A percentile compares a stretch with the other conserved stretches of the same genome.
phyloP scores from a whole-genome alignment of 129 eudicot species.

The Helichrysum umbraculigerum region DNA sequence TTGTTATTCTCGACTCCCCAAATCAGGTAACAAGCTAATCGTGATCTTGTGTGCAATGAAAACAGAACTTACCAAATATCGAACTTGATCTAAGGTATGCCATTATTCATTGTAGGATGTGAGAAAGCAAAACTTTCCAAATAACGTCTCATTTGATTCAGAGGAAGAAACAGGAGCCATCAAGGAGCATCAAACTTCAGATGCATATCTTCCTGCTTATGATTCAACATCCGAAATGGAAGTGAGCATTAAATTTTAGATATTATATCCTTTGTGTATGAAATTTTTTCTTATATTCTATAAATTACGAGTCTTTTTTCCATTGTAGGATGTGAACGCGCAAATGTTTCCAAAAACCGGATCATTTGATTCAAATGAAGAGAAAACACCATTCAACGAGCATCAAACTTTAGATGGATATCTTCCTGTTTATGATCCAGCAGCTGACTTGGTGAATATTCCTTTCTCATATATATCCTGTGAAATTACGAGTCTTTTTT shows the following conservation, averaged over 20 bases:
- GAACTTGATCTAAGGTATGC: neutral
- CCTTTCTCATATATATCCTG: neutral
- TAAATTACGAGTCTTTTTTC: neutral
- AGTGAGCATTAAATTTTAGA: no score
- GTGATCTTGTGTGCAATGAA: neutral
- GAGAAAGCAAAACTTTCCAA: neutral
- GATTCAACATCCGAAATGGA: conserved; percentile 13
- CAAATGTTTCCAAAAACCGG: neutral
- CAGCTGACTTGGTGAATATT: conserved; percentile 17
- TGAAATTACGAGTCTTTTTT: neutral
- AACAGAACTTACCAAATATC: neutral
- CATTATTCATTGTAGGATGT: conserved; percentile 16
- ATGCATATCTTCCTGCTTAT: conserved; percentile 11
- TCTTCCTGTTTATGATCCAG: conserved; percentile 9
- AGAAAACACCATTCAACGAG: neutral
- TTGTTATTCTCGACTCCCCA: neutral
- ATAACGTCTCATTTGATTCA: conserved; percentile 16
- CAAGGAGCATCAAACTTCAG: conserved; percentile 1
- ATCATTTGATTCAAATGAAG: conserved; percentile 16
- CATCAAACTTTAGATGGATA: conserved; percentile 17
- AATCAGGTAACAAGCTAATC: conserved; percentile 8
- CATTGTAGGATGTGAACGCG: neutral
- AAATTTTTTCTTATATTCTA: neutral
- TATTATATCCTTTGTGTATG: neutral
- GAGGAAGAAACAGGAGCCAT: neutral